Evolutionary conservation across 208 protist species (phyloP).

Genomic region (Phytomonas sp.): DNA sequence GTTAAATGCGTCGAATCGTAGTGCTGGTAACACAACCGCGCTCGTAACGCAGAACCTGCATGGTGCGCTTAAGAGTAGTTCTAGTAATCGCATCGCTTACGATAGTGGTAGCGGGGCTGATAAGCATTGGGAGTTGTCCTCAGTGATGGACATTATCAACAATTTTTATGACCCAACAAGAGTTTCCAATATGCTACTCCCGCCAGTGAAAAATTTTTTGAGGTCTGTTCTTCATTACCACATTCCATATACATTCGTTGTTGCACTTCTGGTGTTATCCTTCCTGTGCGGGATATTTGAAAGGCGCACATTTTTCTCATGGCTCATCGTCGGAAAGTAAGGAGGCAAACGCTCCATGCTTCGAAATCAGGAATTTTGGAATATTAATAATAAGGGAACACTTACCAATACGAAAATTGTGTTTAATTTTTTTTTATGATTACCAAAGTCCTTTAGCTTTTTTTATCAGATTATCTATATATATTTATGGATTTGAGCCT

Average conservation of each 20-base stretch:
- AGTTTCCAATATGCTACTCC: neutral
- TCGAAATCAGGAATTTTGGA: neutral
- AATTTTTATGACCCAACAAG: neutral
- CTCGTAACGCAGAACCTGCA: neutral
- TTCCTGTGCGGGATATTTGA: constrained; percentile 65
- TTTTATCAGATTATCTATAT: constrained; percentile 1
- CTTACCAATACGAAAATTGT: neutral
- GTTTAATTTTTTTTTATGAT: neutral
- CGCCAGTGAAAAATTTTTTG: constrained; percentile 9
- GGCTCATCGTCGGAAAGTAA: constrained; percentile 34
- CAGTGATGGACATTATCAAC: neutral
- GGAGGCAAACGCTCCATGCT: neutral
- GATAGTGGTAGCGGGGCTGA: neutral
- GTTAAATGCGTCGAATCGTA: neutral
- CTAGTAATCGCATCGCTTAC: neutral
- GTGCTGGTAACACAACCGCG: neutral
- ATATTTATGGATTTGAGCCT: neutral
- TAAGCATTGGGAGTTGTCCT: neutral
- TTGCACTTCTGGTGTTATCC: constrained; percentile 36
- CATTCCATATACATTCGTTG: constrained; percentile 31
- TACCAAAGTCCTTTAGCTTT: neutral
- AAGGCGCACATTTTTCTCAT: constrained; percentile 33
- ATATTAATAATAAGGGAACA: neutral
- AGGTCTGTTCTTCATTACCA: constrained; percentile 31
- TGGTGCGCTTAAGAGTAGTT: neutral